Evolutionary conservation across 2,329 filamentous ascomycete species (phyloP).

Genomic region (Waltergamsia citrina): DNA sequence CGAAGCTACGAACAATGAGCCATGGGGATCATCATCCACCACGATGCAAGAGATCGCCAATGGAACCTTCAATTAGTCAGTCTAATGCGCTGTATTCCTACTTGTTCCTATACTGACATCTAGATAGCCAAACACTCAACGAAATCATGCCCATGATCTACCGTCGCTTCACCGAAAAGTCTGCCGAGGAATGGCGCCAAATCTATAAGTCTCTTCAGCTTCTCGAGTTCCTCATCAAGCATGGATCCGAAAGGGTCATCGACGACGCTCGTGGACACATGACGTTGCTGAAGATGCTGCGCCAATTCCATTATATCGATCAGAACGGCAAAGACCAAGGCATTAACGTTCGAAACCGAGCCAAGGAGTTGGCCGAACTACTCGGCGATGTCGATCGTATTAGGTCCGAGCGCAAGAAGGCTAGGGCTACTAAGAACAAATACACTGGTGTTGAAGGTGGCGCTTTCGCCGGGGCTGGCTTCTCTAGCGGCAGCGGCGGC

Average conservation of each 20-base stretch:
- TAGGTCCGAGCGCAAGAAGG: slow-evolving; percentile 77
- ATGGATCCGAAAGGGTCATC: slow-evolving; percentile 93
- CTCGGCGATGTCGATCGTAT: slow-evolving; percentile 87
- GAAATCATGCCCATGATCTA: slow-evolving; percentile 99
- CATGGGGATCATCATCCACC: slow-evolving; percentile 80
- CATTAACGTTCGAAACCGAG: slow-evolving; percentile 91
- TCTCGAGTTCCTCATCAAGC: slow-evolving; percentile 94
- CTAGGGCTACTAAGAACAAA: slow-evolving; percentile 81
- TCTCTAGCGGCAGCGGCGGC: slow-evolving; percentile 38
- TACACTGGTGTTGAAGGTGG: slow-evolving; percentile 92
- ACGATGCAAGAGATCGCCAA: slow-evolving; percentile 98
- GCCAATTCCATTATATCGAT: slow-evolving; percentile 96
- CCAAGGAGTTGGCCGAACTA: slow-evolving; percentile 92
- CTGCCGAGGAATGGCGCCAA: slow-evolving; percentile 96
- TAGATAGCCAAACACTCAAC: slow-evolving; percentile 77
- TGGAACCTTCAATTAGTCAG: slow-evolving; percentile 96
- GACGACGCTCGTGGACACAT: slow-evolving; percentile 95
- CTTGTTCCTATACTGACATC: slow-evolving; percentile 5
- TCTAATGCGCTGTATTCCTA: neutral
- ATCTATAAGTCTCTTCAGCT: slow-evolving; percentile 98
- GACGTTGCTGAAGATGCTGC: slow-evolving; percentile 93
- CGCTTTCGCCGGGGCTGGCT: slow-evolving; percentile 43
- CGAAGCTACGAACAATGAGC: slow-evolving; percentile 98
- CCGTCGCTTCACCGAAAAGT: slow-evolving; percentile 96
- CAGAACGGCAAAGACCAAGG: slow-evolving; percentile 97